phyloP scores from a whole-genome alignment of 2,329 filamentous ascomycete species.

The Venturia asperata region DNA sequence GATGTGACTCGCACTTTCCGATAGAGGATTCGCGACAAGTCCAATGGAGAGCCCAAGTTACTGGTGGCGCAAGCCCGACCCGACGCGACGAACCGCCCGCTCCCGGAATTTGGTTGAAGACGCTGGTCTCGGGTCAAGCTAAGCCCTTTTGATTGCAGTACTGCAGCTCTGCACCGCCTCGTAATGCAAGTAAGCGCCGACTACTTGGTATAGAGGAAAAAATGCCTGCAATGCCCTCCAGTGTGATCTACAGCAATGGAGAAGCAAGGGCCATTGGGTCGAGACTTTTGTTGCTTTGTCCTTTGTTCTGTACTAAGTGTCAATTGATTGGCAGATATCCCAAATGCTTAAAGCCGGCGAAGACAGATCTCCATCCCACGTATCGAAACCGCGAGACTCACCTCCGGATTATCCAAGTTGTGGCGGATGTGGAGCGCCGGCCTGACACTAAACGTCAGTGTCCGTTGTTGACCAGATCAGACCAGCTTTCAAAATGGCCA shows the following conservation, averaged over 20 bases:
- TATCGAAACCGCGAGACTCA: neutral
- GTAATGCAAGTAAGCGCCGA: neutral
- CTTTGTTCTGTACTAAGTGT: neutral
- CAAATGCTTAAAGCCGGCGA: neutral
- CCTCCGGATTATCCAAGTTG: neutral
- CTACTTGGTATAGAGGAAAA: neutral
- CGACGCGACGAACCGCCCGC: neutral
- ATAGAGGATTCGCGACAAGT: neutral
- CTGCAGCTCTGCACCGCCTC: neutral
- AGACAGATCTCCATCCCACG: neutral
- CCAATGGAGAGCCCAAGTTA: neutral
- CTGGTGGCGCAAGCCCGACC: neutral
- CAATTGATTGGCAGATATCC: neutral
- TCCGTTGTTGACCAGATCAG: neutral
- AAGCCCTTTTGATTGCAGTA: neutral
- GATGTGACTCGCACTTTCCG: neutral
- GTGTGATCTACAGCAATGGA: neutral
- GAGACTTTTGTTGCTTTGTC: neutral
- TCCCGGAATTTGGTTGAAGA: neutral
- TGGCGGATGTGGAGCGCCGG: neutral
- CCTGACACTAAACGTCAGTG: neutral
- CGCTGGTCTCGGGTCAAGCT: neutral
- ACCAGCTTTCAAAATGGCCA: conserved; percentile 3
- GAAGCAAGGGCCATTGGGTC: neutral
- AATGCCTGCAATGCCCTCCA: neutral